phyloP scores from a whole-genome alignment of 2,329 filamentous ascomycete species.

The Alternaria incomplexa region DNA sequence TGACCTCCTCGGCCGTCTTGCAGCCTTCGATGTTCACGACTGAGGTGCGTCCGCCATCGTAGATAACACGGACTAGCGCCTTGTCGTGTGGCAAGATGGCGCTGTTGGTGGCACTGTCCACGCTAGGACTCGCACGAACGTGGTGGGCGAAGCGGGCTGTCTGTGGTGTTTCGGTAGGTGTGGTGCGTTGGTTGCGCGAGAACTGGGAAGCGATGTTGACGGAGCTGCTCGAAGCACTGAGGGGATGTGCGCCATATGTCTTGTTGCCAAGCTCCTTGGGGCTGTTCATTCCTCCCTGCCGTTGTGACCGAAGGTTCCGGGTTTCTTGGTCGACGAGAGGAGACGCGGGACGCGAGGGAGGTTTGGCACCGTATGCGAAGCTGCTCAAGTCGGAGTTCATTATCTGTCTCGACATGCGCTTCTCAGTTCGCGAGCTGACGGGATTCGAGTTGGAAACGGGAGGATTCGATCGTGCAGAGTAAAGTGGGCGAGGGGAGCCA shows the following conservation, averaged over 20 bases:
- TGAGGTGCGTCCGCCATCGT: conserved; percentile 87
- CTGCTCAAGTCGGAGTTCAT: conserved; percentile 50
- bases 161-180: conserved; percentile 68
- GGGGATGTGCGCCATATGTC: conserved; percentile 63
- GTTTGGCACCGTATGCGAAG: conserved; percentile 58
- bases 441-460: conserved; percentile 31
- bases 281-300: conserved; percentile 64
- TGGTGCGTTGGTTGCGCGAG: conserved; percentile 48
- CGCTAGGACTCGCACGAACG: conserved; percentile 79
- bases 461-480: conserved; percentile 57
- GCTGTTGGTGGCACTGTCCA: conserved; percentile 78
- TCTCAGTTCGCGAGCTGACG: conserved; percentile 52
- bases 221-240: conserved; percentile 60
- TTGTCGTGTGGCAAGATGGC: conserved; percentile 84
- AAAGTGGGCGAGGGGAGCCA: conserved; percentile 68
- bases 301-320: conserved; percentile 59
- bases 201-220: conserved; percentile 55
- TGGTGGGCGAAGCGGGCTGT: conserved; percentile 70
- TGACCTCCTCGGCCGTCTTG: conserved; percentile 90
- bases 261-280: conserved; percentile 61
- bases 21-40: conserved; percentile 93
- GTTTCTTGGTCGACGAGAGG: conserved; percentile 68
- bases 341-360: conserved; percentile 72
- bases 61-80: conserved; percentile 91
- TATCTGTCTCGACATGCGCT: conserved; percentile 56